Percentiles rank a stretch among this genome's conserved stretches.
Evolutionary conservation across 192 early-diverging fungal genomes (phyloP).

Genomic region (Coemansia sp.): DNA sequence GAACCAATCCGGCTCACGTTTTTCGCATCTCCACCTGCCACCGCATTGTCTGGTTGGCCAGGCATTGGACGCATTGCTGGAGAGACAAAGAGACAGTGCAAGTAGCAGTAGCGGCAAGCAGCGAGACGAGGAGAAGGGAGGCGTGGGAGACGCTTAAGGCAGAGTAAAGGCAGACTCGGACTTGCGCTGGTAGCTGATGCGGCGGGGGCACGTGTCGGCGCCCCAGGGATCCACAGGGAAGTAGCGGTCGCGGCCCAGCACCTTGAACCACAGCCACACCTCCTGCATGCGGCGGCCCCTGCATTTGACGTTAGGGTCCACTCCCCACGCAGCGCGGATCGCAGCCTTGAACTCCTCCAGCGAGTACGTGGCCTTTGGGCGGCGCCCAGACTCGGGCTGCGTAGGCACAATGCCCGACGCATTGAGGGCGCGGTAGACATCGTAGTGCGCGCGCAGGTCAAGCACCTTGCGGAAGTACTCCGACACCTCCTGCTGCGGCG

Average conservation of each 20-base stretch:
- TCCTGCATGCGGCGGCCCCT: conserved; percentile 41
- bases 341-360: conserved; percentile 42
- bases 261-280: conserved; percentile 53
- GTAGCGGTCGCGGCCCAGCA: conserved; percentile 45
- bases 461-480: conserved; percentile 63
- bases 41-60: too few relatives aligned
- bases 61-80: too few relatives aligned
- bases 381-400: conserved; percentile 32
- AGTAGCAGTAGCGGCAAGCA: not conserved
- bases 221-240: conserved; percentile 48
- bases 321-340: conserved; percentile 29
- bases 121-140: not conserved
- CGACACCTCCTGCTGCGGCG: conserved; percentile 56
- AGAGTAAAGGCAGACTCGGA: not conserved
- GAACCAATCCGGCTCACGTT: too few relatives aligned
- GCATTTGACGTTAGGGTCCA: conserved; percentile 54
- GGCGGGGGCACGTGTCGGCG: conserved; percentile 27
- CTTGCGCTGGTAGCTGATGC: conserved; percentile 48
- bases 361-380: conserved; percentile 49
- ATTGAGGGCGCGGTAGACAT: conserved; percentile 58
- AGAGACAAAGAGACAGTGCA: not conserved
- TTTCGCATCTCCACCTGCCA: too few relatives aligned
- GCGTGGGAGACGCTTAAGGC: not conserved
- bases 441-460: conserved; percentile 58
- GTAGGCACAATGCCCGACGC: conserved; percentile 49